Conservation (phyloP, 192 early-diverging fungal species). For the Backusella circina region DNA sequence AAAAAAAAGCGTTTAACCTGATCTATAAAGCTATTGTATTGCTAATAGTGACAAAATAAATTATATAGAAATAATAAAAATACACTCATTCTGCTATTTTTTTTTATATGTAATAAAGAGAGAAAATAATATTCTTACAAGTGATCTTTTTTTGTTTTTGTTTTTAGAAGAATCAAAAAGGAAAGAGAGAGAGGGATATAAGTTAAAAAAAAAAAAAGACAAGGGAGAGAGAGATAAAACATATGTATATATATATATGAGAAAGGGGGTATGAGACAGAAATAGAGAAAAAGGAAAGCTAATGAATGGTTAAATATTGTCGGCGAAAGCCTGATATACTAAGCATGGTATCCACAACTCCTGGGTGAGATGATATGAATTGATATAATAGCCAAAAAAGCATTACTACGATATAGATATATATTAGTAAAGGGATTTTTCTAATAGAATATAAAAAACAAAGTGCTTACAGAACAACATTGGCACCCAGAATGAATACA, state of each 20-base stretch:
- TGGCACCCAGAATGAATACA: slow-evolving; percentile 27
- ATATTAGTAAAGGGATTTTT: neutral
- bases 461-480: slow-evolving; percentile 22
- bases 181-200: neutral
- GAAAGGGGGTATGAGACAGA: neutral
- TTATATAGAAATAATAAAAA: neutral
- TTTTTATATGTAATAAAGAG: neutral
- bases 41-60: neutral
- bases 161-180: neutral
- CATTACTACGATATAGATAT: slow-evolving; percentile 12
- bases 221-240: neutral
- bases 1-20: neutral
- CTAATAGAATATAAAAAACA: neutral
- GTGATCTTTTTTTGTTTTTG: neutral
- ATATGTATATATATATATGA: neutral
- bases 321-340: slow-evolving; percentile 18
- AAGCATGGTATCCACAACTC: slow-evolving; percentile 9
- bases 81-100: neutral
- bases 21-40: neutral
- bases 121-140: neutral
- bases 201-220: neutral
- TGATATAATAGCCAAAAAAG: slow-evolving; percentile 22
- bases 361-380: slow-evolving; percentile 23
- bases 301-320: slow-evolving; percentile 17
- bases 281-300: neutral